phyloP scores from a whole-genome alignment of 148 eudicot genomes.

The Polygonum maritimum region DNA sequence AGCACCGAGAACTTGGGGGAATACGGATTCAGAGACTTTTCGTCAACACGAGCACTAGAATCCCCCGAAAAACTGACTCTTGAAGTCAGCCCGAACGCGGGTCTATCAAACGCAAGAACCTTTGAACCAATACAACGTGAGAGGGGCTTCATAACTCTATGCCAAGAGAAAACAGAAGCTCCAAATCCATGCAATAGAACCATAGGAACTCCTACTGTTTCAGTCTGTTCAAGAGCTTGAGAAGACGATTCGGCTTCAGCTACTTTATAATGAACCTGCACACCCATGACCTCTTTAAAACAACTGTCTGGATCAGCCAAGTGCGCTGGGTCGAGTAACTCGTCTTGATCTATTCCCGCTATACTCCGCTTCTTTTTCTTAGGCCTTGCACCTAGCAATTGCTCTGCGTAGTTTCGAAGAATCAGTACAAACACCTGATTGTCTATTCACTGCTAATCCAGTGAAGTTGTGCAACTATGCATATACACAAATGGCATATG shows the following conservation, averaged over 20 bases:
- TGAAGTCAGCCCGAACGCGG: constrained; percentile 91
- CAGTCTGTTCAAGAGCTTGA: constrained; percentile 13
- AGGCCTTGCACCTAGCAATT: constrained; percentile 29
- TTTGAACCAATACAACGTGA: constrained; percentile 45
- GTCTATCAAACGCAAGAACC: constrained; percentile 93
- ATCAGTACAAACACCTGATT: not conserved
- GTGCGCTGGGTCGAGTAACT: constrained; percentile 49
- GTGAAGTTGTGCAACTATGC: not conserved
- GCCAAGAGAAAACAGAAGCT: constrained; percentile 88
- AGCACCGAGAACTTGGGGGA: constrained; percentile 75
- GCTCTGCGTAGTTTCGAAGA: constrained; percentile 28
- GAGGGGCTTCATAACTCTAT: constrained; percentile 68
- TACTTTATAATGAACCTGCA: constrained; percentile 77
- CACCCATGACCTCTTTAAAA: constrained; percentile 80
- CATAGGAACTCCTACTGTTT: constrained; percentile 42
- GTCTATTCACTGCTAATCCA: not conserved
- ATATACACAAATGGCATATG: not conserved
- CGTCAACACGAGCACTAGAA: constrained; percentile 27
- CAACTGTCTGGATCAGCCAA: constrained; percentile 87
- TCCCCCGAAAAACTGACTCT: constrained; percentile 34
- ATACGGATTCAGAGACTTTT: constrained; percentile 63
- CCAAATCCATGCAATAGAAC: constrained; percentile 90
- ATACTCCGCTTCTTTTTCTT: constrained; percentile 39
- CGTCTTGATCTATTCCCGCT: constrained; percentile 91
- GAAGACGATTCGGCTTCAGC: constrained; percentile 34